These are phyloP conservation scores for Cordia subcordata DNA, from an alignment of 257 asterid genomes.

Conservation along the genomic window DNA sequence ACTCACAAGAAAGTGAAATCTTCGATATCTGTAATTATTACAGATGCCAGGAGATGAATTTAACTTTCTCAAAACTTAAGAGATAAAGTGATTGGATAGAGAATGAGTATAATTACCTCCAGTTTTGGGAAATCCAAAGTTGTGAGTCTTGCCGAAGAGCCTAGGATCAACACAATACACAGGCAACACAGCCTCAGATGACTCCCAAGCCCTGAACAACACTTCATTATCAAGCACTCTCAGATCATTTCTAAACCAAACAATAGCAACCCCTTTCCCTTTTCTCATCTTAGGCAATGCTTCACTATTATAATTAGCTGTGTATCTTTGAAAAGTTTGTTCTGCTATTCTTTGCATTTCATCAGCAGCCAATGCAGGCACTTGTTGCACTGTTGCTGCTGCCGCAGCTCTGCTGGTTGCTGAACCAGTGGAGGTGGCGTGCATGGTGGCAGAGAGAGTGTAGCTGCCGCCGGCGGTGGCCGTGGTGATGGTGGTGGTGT, in stretches of 20 bases:
- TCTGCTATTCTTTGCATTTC: constrained; percentile 55
- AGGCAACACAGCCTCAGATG: constrained; percentile 74
- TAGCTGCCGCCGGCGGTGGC: too few relatives aligned
- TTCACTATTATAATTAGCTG: constrained; percentile 10
- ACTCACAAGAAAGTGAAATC: too few relatives aligned
- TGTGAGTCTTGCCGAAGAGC: constrained; percentile 48
- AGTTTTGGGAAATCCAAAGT: constrained; percentile 86
- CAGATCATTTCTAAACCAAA: constrained; percentile 92
- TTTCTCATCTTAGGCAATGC: constrained; percentile 33
- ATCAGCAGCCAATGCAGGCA: constrained; percentile 54
- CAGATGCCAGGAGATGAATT: not conserved
- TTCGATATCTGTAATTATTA: too few relatives aligned
- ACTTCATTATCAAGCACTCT: constrained; percentile 81
- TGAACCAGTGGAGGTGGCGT: constrained; percentile 26
- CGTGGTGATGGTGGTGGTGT: not conserved
- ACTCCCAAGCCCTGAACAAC: constrained; percentile 69
- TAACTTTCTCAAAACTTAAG: not conserved
- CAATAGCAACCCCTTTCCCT: constrained; percentile 80
- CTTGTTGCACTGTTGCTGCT: constrained; percentile 36
- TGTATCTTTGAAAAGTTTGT: constrained; percentile 42
- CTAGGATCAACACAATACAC: constrained; percentile 87
- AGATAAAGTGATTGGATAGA: not conserved
- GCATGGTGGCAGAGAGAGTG: constrained; percentile 23
- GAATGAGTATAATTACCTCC: constrained; percentile 49
- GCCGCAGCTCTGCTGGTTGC: constrained; percentile 37